Evolutionary conservation across 2,329 filamentous ascomycete species (phyloP), one percentile per base, ranked within the genome.

Genomic region (Myriangium duriaei): DNA sequence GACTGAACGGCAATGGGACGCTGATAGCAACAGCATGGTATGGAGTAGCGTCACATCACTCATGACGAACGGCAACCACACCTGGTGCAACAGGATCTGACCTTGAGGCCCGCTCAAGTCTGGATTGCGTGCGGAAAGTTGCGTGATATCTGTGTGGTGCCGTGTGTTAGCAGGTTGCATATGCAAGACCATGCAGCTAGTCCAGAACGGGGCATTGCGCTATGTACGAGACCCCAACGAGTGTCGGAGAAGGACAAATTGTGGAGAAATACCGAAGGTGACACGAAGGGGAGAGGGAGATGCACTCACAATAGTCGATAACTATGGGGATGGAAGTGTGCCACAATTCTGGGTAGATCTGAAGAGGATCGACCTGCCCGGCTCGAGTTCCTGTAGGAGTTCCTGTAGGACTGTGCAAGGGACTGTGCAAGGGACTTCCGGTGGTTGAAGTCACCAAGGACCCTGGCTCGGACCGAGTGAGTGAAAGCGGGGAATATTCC

Each of bases 51-150:
- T 53, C 1, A 52, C 49, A 24, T 64, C 59, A 16, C 55, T 57
- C 42, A 64, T 53, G n/a, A 60, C 54, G 21, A 66, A 51, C 4
- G 60, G 61, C 26, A 64, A 58, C 53, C 62, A 64, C 11, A 49
- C 42, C 13, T 56, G 53, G 40, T 60, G 51, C 4, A 66, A 47
- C 4, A 61, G 50, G 9, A 51, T 53, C n/a, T 47, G 47, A 30
- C 53, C 52, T 2, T 48, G 47, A 0, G 51, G 50, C 10, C 50
- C 49, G 35, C 65, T 62, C 15, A 65, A 51, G 31, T 63, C 59
- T 11, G 62, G 62, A 10, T 64, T 57, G 31, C 64, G 57, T 21
- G 61, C 53, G 4, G 60, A 60, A 47, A 66, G 59, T 42, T 53
- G 49, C 14, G 51, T 35, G 11, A 60, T 44, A 39, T 61, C 57